These are phyloP conservation scores for Pyrus bretschneideri DNA, from an alignment of 306 rosid species.

Conservation along the genomic window DNA sequence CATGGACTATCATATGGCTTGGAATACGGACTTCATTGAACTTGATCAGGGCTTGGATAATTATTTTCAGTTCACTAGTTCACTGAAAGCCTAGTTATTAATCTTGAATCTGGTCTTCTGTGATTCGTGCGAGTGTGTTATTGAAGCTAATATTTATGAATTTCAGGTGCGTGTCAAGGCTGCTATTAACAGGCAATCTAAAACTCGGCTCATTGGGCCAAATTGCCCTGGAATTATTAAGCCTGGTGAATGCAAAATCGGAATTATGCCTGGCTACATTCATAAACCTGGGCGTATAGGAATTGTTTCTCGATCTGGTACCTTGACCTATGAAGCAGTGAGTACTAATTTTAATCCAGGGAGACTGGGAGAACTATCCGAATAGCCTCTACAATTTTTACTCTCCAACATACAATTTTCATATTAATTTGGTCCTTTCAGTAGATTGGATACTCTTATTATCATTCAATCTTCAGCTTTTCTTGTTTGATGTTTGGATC, in stretches of 20 bases:
- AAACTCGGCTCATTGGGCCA: slow-evolving; percentile 92
- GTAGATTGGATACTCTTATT: neutral
- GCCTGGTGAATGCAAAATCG: slow-evolving; percentile 99
- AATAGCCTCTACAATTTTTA: neutral
- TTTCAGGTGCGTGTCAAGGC: slow-evolving; percentile 89
- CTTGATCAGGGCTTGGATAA: neutral
- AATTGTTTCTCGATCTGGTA: slow-evolving; percentile 98
- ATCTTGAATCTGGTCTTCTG: neutral
- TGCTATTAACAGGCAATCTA: slow-evolving; percentile 80
- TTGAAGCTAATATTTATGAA: slow-evolving; percentile 9
- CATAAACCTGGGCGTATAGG: slow-evolving; percentile 97
- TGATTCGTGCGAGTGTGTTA: neutral
- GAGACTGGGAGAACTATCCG: neutral
- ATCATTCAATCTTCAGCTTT: neutral
- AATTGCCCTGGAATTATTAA: slow-evolving; percentile 99
- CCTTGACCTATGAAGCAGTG: slow-evolving; percentile 99
- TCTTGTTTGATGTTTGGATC: slow-evolving; percentile 8
- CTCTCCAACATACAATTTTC: neutral
- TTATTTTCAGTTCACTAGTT: neutral
- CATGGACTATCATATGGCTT: neutral
- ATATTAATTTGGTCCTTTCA: neutral
- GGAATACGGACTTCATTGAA: neutral
- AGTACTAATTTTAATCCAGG: slow-evolving; percentile 24
- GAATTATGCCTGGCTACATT: slow-evolving; percentile 98
- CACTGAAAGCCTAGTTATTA: neutral